Conservation (phyloP, 345 rosid species). For the Brassica napus region Da-Ae NC_063451.1:16437501-16438000, state of each 20-base stretch:
- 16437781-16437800: background rate
- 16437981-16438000: background rate
- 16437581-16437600: background rate
- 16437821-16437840: constrained; percentile 1
- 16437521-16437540: background rate
- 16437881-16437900: background rate
- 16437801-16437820: constrained; percentile 1
- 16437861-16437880: background rate
- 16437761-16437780: constrained; percentile 13
- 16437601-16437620: background rate
- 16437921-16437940: background rate
- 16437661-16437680: background rate
- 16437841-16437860: background rate
- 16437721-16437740: constrained; percentile 8
- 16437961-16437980: background rate
- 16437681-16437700: background rate
- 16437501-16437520: too few relatives aligned
- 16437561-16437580: background rate
- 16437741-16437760: background rate
- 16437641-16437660: background rate
- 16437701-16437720: background rate
- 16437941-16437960: background rate
- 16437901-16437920: background rate
- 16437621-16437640: background rate
- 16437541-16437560: background rate